Conservation (phyloP, 305 asterid species). For the Fraxinus albicans region DNA sequence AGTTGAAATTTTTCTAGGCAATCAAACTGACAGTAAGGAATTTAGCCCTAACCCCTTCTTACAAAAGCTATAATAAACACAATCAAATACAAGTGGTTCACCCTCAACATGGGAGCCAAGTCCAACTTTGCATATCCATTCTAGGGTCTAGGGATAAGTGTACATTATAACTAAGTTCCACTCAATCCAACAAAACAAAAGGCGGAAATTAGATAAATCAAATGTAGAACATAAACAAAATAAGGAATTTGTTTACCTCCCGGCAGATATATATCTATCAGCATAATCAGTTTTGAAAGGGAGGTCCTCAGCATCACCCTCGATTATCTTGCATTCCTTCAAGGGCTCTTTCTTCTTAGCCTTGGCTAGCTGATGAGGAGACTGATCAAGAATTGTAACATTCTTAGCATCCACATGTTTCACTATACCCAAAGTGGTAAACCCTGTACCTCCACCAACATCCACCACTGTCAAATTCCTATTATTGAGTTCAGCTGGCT, state of each 20-base stretch:
- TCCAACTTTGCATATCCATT: neutral
- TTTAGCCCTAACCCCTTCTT: neutral
- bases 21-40: neutral
- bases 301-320: constrained; percentile 97
- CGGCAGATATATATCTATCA: constrained; percentile 90
- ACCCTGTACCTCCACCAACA: constrained; percentile 97
- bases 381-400: constrained; percentile 78
- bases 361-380: constrained; percentile 85
- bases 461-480: constrained; percentile 71
- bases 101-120: neutral
- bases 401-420: constrained; percentile 85
- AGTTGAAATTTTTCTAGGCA: neutral
- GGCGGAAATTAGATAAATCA: neutral
- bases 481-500: constrained; percentile 71
- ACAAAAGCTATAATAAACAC: neutral
- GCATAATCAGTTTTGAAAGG: constrained; percentile 78
- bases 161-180: neutral
- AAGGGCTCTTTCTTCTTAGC: constrained; percentile 86
- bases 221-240: neutral
- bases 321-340: constrained; percentile 78
- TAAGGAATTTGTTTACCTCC: constrained; percentile 51
- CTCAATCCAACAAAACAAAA: neutral
- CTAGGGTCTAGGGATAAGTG: neutral
- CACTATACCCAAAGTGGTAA: constrained; percentile 34
- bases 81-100: neutral